Conservation (phyloP, 768 basidiomycete species). For the Suillus tomentosus region DNA sequence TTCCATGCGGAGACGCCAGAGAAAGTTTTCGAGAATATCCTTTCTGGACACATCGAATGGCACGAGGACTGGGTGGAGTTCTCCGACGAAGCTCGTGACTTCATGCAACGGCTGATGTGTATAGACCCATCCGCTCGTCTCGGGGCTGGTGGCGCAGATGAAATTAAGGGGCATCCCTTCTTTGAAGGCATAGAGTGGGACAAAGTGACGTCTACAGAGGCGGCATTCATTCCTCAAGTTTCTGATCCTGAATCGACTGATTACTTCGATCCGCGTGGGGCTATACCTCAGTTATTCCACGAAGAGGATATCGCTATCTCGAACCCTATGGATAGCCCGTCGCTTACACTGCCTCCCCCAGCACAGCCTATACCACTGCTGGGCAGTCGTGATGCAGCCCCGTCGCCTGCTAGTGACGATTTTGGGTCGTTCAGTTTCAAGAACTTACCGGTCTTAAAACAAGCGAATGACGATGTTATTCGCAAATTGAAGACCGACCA, state of each 20-base stretch:
- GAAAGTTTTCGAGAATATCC: slow-evolving; percentile 97
- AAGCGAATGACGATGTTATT: slow-evolving; percentile 98
- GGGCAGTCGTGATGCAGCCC: slow-evolving; percentile 43
- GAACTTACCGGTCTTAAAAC: slow-evolving; percentile 93
- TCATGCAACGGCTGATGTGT: slow-evolving; percentile 86
- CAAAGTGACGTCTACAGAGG: slow-evolving; percentile 83
- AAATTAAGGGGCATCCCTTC: slow-evolving; percentile 92
- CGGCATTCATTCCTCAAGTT: slow-evolving; percentile 94
- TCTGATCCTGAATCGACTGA: slow-evolving; percentile 98
- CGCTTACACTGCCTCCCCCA: slow-evolving; percentile 23
- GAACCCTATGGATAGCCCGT: slow-evolving; percentile 47
- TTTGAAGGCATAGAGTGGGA: slow-evolving; percentile 93
- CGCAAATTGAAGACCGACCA: slow-evolving; percentile 93
- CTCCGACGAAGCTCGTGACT: slow-evolving; percentile 83
- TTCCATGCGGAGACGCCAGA: slow-evolving; percentile 98
- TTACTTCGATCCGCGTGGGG: slow-evolving; percentile 97
- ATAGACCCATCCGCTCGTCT: slow-evolving; percentile 78
- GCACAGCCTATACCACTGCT: slow-evolving; percentile 25
- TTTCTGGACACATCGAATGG: slow-evolving; percentile 94
- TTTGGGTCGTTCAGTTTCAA: slow-evolving; percentile 99
- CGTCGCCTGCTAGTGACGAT: slow-evolving; percentile 75
- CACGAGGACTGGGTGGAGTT: slow-evolving; percentile 91
- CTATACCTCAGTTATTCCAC: slow-evolving; percentile 86
- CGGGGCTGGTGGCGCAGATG: slow-evolving; percentile 84
- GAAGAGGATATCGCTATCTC: slow-evolving; percentile 76